These are phyloP conservation scores for Salix udensis DNA, from an alignment of 345 rosid genomes.

Conservation along the genomic window DNA sequence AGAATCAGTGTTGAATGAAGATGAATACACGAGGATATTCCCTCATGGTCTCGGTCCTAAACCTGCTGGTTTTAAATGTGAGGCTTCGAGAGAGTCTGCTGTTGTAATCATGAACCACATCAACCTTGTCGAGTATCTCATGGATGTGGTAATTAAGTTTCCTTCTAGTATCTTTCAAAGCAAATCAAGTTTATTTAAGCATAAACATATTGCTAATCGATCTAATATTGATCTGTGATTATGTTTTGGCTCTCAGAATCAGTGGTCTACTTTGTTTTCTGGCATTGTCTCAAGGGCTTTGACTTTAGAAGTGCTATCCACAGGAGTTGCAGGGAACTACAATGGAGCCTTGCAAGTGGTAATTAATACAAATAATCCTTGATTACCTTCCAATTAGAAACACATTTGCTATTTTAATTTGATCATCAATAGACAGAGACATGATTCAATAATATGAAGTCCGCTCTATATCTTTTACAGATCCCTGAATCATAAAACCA, in stretches of 20 bases:
- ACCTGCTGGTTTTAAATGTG: constrained; percentile 59
- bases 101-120: constrained; percentile 67
- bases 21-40: constrained; percentile 57
- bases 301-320: constrained; percentile 57
- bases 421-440: too few species aligned
- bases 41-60: constrained; percentile 61
- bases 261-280: constrained; percentile 69
- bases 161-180: neutral
- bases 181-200: neutral
- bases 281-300: constrained; percentile 66
- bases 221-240: neutral
- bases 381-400: neutral
- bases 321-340: constrained; percentile 63
- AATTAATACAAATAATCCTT: constrained; percentile 2
- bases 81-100: constrained; percentile 67
- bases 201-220: neutral
- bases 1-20: constrained; percentile 42
- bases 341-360: constrained; percentile 85
- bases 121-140: constrained; percentile 64
- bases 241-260: constrained; percentile 42
- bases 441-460: too few species aligned
- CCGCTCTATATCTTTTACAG: too few species aligned
- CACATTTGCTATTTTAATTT: too few species aligned
- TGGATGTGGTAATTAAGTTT: constrained; percentile 57
- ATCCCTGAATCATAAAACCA: too few species aligned